Base-by-base conservation (phyloP, 2,329 filamentous ascomycete species). In the Colletotrichum tanaceti region DNA sequence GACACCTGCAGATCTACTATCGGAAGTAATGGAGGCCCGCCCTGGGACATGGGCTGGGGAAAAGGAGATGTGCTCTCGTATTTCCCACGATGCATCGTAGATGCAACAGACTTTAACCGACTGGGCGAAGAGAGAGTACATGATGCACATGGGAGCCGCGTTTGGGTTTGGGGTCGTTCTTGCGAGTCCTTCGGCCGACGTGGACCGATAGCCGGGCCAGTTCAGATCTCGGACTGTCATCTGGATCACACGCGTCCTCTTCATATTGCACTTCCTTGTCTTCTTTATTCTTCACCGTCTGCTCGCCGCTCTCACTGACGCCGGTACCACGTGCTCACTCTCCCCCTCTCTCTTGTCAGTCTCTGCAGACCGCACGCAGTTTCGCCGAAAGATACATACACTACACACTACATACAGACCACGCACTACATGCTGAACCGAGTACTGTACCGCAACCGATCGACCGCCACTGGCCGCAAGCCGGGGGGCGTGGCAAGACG, bases 1-100 rank as follows among this genome's bases (percentile, higher is more conserved):
- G 28, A 63, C 71, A 59, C 71, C 46, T 73, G 64, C 73, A 85
- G 85, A 84, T 88, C 72, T 88, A 86, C 73, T 88, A 88, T 77
- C 79, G 85, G 70, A 87, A 87, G 74, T 87, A 79, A 79, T 72
- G 55, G 43, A 79, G 72, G 55, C n/a, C n/a, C n/a, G 47, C 35
- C 35, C 49, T 24, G 50, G 18, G 55, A 14, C 38, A 53, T 63
- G 32, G 50, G 43, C 38, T 22, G 46, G 39, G 28, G n/a, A 14
- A 7, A n/a, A 18, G 41, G 57, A 55, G 20, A 46, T n/a, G 13
- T 35, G 11, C n/a, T n/a, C 38, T 53, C 47, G 43, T 63, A 32
- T n/a, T 38, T n/a, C 35, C 63, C 41, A 39, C 50, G 59, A 58
- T 52, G 57, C 60, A 57, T 59, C 58, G 32, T 46, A 57, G 43